Evolutionary conservation across 2,329 filamentous ascomycete species (phyloP).

Genomic region (Pseudogymnoascus sp.): DNA sequence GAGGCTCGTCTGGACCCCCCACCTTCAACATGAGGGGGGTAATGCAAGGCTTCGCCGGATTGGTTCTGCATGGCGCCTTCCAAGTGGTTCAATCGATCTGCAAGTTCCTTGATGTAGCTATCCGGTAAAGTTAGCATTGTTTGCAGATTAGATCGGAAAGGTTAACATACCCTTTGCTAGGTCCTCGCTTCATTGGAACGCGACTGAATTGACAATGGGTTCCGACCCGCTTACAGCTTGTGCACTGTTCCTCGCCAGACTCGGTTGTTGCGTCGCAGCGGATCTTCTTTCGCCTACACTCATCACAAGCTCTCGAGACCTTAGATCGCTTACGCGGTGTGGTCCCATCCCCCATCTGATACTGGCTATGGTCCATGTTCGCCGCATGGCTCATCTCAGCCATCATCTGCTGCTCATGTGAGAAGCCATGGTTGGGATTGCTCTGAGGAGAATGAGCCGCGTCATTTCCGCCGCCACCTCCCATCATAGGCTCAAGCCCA

Average conservation of each 20-base stretch:
- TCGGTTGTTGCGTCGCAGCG: slow-evolving; percentile 79
- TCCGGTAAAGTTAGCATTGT: slow-evolving; percentile 15
- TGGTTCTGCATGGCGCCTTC: slow-evolving; percentile 63
- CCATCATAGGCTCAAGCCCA: slow-evolving; percentile 1
- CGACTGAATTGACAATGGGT: slow-evolving; percentile 78
- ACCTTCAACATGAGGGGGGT: slow-evolving; percentile 33
- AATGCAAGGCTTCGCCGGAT: slow-evolving; percentile 39
- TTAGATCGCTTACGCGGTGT: slow-evolving; percentile 69
- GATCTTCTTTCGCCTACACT: slow-evolving; percentile 83
- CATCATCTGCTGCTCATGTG: slow-evolving; percentile 39
- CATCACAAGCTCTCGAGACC: slow-evolving; percentile 81
- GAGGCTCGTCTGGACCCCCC: slow-evolving; percentile 36
- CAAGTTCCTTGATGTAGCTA: slow-evolving; percentile 86
- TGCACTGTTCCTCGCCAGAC: slow-evolving; percentile 65
- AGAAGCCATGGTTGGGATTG: slow-evolving; percentile 21
- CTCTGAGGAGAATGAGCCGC: slow-evolving; percentile 13
- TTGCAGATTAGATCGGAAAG: slow-evolving; percentile 13
- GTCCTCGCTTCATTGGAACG: slow-evolving; percentile 79
- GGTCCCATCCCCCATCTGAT: slow-evolving; percentile 41
- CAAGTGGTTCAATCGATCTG: slow-evolving; percentile 73
- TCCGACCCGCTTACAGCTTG: slow-evolving; percentile 71
- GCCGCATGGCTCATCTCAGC: slow-evolving; percentile 20
- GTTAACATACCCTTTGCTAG: slow-evolving; percentile 68
- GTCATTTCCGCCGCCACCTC: slow-evolving; percentile 11
- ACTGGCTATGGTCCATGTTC: slow-evolving; percentile 35